A percentile compares a stretch with the other conserved stretches of the same genome.
Evolutionary conservation across 371 early-diverging fungal genomes (phyloP).

Genomic region (Nematocida parisii): DNA sequence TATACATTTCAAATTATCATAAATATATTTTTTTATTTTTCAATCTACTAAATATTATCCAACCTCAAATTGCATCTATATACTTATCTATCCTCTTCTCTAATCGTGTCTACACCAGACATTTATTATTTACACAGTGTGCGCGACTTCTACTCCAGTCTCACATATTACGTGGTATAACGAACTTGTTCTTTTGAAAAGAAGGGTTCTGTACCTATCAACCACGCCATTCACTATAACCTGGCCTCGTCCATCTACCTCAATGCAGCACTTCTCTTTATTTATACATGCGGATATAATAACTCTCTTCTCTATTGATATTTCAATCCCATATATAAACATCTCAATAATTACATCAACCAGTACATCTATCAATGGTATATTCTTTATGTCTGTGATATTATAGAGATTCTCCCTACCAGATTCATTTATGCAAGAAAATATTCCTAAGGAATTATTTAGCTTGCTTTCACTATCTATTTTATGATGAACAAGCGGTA

Average conservation of each 20-base stretch:
- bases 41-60: too few species aligned
- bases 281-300: constrained; percentile 1
- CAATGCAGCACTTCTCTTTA: neutral
- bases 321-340: constrained; percentile 1
- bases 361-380: neutral
- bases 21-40: too few species aligned
- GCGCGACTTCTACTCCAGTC: constrained; percentile 4
- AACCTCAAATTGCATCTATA: too few species aligned
- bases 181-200: constrained; percentile 20
- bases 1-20: too few species aligned
- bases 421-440: neutral
- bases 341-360: constrained; percentile 16
- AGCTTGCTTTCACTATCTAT: constrained; percentile 8
- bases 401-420: constrained; percentile 1
- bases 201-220: constrained; percentile 23
- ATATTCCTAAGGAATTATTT: neutral
- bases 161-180: constrained; percentile 15
- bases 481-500: neutral
- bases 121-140: neutral
- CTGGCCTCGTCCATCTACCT: neutral
- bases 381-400: neutral
- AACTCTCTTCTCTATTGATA: neutral
- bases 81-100: too few species aligned
- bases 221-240: constrained; percentile 1
- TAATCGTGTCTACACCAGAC: too few species aligned